phyloP scores from a whole-genome alignment of 2,329 filamentous ascomycete genomes.

The Penicillium occitanis region DNA sequence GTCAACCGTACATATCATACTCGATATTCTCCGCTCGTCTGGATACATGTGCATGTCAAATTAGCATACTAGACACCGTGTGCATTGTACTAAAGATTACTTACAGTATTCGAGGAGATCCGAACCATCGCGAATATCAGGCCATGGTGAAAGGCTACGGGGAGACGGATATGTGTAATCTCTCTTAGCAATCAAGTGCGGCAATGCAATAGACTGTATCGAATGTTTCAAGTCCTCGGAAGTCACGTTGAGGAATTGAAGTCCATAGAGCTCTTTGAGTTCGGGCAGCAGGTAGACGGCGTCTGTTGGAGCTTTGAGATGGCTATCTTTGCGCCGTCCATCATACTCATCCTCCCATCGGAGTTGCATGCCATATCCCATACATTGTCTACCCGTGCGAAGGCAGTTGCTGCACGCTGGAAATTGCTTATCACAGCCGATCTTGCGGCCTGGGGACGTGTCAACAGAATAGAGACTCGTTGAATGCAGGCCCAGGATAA shows the following conservation, averaged over 20 bases:
- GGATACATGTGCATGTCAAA: background rate
- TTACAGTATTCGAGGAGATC: slow-evolving; percentile 14
- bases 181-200: background rate
- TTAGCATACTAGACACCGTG: background rate
- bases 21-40: slow-evolving; percentile 14
- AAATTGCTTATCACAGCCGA: slow-evolving; percentile 14
- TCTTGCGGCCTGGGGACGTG: slow-evolving; percentile 4
- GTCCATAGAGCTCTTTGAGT: background rate
- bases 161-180: slow-evolving; percentile 1
- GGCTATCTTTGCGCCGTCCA: slow-evolving; percentile 3
- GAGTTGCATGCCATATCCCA: slow-evolving; percentile 14
- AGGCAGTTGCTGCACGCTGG: slow-evolving; percentile 11
- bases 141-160: slow-evolving; percentile 3
- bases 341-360: slow-evolving; percentile 16
- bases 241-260: slow-evolving; percentile 12
- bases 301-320: background rate
- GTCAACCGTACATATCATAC: slow-evolving; percentile 18
- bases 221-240: background rate
- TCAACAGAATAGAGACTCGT: background rate
- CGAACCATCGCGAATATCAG: background rate
- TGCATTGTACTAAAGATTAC: background rate
- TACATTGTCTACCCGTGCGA: slow-evolving; percentile 9
- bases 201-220: background rate
- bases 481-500: background rate
- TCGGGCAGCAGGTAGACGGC: background rate